Conservation (phyloP, 345 rosid genomes). For the Eucalyptus regnans region DNA sequence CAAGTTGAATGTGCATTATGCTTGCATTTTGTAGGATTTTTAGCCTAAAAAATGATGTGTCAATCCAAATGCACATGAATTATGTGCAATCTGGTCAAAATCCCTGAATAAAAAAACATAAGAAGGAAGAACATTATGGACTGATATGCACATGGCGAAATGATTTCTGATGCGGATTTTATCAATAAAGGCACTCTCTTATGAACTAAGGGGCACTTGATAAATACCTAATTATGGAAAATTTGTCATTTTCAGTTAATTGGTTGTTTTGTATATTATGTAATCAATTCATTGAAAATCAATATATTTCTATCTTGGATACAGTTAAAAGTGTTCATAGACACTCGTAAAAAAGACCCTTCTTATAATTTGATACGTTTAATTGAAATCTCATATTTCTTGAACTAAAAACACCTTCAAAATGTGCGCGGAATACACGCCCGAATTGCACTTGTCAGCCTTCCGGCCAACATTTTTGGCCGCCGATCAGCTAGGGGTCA, state of each 20-base stretch:
- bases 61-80: background rate
- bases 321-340: too few relatives aligned
- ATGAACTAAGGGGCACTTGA: background rate
- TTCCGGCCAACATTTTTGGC: background rate
- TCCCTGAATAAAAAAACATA: background rate
- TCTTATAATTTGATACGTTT: background rate
- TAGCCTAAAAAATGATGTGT: background rate
- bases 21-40: background rate
- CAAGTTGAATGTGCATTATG: background rate
- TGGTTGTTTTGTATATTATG: background rate
- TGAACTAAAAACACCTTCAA: background rate
- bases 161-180: rapidly evolving
- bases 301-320: background rate
- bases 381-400: background rate
- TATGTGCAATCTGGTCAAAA: background rate
- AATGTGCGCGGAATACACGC: rapidly evolving
- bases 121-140: background rate
- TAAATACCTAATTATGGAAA: background rate
- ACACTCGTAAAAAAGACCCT: background rate
- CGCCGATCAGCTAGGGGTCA: background rate
- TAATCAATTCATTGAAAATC: background rate
- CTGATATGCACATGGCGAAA: rapidly evolving
- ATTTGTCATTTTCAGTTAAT: background rate
- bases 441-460: background rate
- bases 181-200: background rate